phyloP scores from a whole-genome alignment of 169 alveolate genomes.

The Eimeria maxima region DNA sequence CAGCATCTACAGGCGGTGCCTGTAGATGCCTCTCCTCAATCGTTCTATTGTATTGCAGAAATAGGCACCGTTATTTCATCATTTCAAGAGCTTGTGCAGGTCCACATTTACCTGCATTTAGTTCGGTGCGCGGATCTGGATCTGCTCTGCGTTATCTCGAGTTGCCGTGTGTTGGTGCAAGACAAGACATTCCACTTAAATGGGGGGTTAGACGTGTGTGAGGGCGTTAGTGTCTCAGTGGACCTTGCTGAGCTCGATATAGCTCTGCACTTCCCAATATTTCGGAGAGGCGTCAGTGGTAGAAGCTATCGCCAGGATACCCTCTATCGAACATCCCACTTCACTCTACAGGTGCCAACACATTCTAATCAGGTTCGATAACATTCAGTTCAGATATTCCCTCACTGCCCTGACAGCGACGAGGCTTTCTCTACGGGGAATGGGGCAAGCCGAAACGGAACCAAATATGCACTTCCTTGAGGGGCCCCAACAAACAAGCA shows the following conservation, averaged over 20 bases:
- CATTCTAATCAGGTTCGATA: neutral
- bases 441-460: neutral
- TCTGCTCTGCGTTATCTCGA: neutral
- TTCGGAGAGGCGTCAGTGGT: neutral
- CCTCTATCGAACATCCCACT: neutral
- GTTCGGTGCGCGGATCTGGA: neutral
- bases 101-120: neutral
- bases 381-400: neutral
- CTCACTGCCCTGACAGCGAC: neutral
- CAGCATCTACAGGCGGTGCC: neutral
- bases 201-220: neutral
- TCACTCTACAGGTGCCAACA: neutral
- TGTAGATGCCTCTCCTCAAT: neutral
- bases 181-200: neutral
- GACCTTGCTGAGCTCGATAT: neutral
- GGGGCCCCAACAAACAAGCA: neutral
- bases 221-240: neutral
- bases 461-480: neutral
- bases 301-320: no score
- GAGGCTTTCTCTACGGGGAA: neutral
- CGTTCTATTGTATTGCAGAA: neutral
- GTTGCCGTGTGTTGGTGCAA: neutral
- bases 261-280: neutral
- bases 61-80: neutral
- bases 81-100: neutral